Percentiles rank a stretch among this genome's conserved stretches.
Evolutionary conservation across 306 rosid species (phyloP).

Genomic region (Trichosanthes truncata): DNA sequence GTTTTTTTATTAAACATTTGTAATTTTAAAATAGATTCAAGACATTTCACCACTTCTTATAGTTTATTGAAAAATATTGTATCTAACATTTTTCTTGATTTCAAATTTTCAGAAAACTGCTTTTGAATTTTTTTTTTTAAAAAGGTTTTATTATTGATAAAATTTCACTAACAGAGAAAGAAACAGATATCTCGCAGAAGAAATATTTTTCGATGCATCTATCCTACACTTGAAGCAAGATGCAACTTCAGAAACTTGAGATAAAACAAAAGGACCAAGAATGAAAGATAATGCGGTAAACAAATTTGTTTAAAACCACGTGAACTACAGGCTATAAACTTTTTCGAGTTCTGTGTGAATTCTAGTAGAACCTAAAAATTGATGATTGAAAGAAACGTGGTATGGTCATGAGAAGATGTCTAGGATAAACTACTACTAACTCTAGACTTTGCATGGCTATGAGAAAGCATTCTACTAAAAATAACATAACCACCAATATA

Average conservation of each 20-base stretch:
- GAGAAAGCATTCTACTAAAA: constrained; percentile 4
- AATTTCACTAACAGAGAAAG: background rate
- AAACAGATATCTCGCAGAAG: background rate
- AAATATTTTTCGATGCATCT: background rate
- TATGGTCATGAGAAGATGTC: background rate
- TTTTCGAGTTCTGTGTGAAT: background rate
- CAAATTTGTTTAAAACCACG: background rate
- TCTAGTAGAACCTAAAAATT: background rate
- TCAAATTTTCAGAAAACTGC: background rate
- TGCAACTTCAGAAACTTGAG: background rate
- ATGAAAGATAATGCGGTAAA: background rate
- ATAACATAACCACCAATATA: background rate
- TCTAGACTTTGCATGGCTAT: background rate
- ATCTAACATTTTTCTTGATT: background rate
- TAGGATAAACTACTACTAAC: background rate
- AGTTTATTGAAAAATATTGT: background rate
- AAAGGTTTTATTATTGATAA: background rate
- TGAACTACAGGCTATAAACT: background rate
- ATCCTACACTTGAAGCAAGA: background rate
- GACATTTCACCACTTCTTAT: background rate
- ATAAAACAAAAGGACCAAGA: background rate
- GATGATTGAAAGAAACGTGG: background rate
- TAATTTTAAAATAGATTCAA: background rate
- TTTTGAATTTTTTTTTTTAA: background rate
- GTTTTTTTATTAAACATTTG: too few relatives aligned